Conservation (phyloP, 2,329 filamentous ascomycete genomes). For the Verticillium longisporum region DNA sequence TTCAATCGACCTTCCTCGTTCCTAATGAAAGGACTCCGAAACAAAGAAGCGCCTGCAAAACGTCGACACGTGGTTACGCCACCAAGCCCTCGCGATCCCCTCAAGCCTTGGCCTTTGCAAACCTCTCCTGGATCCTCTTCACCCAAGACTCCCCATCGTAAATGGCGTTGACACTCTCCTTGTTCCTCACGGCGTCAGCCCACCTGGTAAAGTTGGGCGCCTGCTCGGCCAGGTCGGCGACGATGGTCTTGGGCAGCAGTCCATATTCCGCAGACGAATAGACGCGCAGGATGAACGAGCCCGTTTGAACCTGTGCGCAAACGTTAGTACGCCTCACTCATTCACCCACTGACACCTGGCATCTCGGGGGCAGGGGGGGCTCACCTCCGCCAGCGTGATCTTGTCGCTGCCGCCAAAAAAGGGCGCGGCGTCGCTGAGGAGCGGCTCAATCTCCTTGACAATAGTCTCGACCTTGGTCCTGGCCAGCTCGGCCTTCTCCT, state of each 20-base stretch:
- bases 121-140: conserved; percentile 31
- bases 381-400: conserved; percentile 69
- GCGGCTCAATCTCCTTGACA: conserved; percentile 66
- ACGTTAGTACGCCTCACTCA: neutral
- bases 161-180: conserved; percentile 60
- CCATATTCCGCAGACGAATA: conserved; percentile 46
- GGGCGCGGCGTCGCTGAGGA: conserved; percentile 48
- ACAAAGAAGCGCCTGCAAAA: neutral
- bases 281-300: conserved; percentile 60
- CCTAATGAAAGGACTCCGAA: too few species aligned
- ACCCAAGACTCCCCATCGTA: conserved; percentile 47
- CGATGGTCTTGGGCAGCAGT: conserved; percentile 42
- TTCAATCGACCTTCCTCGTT: too few species aligned
- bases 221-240: conserved; percentile 37
- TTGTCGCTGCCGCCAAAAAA: conserved; percentile 59
- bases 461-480: conserved; percentile 37
- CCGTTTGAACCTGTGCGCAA: conserved; percentile 46
- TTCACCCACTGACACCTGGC: neutral
- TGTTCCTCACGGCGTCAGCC: conserved; percentile 50
- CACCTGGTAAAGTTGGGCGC: conserved; percentile 65
- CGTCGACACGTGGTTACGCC: neutral
- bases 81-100: neutral
- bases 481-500: conserved; percentile 39
- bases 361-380: conserved; percentile 9
- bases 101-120: conserved; percentile 11